These are phyloP conservation scores for Sistotremastrum niveocremeum DNA, from an alignment of 768 basidiomycete genomes.

Conservation along the genomic window DNA sequence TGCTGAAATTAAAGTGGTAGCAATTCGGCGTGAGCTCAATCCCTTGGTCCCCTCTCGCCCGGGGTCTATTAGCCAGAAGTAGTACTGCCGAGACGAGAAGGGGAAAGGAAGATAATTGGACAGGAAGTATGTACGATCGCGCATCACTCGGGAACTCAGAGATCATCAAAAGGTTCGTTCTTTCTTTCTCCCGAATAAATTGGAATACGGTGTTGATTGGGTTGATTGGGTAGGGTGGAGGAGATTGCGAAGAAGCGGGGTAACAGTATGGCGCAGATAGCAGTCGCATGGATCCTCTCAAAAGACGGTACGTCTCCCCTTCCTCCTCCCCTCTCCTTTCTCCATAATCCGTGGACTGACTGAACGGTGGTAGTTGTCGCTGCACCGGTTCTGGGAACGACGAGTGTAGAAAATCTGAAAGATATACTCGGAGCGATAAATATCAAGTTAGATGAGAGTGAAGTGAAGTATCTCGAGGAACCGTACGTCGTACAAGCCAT, in stretches of 20 bases:
- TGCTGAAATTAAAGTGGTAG: not conserved
- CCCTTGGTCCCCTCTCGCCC: slow-evolving; percentile 10
- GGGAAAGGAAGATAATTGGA: not conserved
- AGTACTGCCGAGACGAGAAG: not conserved
- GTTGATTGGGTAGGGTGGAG: slow-evolving; percentile 11
- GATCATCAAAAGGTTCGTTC: not conserved
- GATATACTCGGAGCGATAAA: slow-evolving; percentile 33
- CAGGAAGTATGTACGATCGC: no score
- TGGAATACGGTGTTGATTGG: no score
- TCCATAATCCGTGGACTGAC: slow-evolving; percentile 1
- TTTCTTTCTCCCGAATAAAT: not conserved
- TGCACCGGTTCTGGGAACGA: slow-evolving; percentile 47
- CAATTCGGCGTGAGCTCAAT: slow-evolving; percentile 7
- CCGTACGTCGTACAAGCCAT: slow-evolving; percentile 18
- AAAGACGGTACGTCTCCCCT: slow-evolving; percentile 20
- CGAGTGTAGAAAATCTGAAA: slow-evolving; percentile 34
- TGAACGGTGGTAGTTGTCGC: slow-evolving; percentile 25
- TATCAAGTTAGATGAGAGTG: slow-evolving; percentile 21
- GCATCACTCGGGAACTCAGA: not conserved
- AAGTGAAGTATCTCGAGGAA: slow-evolving; percentile 20
- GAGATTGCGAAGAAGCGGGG: slow-evolving; percentile 13
- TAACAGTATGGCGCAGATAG: slow-evolving; percentile 14
- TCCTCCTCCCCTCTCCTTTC: not conserved
- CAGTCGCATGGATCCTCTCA: slow-evolving; percentile 19
- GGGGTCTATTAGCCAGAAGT: slow-evolving; percentile 7